Conservation (phyloP, 768 basidiomycete genomes). For the Tubosaeta sp. region DNA sequence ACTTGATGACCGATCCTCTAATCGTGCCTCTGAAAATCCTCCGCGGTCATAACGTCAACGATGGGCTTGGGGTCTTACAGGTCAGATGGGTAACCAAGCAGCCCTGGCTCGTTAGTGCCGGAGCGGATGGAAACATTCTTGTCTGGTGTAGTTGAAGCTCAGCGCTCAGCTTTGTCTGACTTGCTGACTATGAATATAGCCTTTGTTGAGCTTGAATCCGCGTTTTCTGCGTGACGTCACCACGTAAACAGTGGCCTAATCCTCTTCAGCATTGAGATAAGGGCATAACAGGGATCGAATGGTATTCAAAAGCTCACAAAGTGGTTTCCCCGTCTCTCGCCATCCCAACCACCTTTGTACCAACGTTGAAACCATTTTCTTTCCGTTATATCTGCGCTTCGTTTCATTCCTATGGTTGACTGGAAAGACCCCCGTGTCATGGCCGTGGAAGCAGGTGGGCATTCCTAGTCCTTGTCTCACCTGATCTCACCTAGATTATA, state of each 20-base stretch:
- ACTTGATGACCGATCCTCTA: conserved; percentile 94
- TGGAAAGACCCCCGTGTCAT: conserved; percentile 24
- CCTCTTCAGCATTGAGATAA: too few relatives aligned
- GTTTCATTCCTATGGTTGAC: conserved; percentile 19
- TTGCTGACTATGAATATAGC: conserved; percentile 19
- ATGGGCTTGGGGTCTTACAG: conserved; percentile 89
- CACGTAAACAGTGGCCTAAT: conserved; percentile 6
- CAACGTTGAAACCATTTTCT: conserved; percentile 1
- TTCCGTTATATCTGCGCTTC: conserved; percentile 10
- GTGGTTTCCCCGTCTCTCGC: conserved; percentile 3
- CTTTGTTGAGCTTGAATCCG: conserved; percentile 23
- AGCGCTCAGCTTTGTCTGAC: conserved; percentile 26
- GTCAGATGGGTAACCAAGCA: conserved; percentile 84
- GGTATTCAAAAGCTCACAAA: conserved; percentile 3
- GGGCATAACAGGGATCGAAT: conserved; percentile 3
- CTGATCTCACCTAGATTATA: conserved; percentile 21
- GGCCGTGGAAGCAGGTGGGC: conserved; percentile 22
- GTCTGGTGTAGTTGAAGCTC: conserved; percentile 77
- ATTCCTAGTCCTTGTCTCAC: not conserved
- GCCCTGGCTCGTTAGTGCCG: conserved; percentile 91
- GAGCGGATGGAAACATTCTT: conserved; percentile 83
- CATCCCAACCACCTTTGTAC: conserved; percentile 7
- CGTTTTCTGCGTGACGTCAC: conserved; percentile 13
- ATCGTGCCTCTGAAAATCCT: conserved; percentile 98
- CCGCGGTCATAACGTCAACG: conserved; percentile 80